Evolutionary conservation across 2,329 filamentous ascomycete species (phyloP).

Genomic region (Alternaria brassicicola): DNA sequence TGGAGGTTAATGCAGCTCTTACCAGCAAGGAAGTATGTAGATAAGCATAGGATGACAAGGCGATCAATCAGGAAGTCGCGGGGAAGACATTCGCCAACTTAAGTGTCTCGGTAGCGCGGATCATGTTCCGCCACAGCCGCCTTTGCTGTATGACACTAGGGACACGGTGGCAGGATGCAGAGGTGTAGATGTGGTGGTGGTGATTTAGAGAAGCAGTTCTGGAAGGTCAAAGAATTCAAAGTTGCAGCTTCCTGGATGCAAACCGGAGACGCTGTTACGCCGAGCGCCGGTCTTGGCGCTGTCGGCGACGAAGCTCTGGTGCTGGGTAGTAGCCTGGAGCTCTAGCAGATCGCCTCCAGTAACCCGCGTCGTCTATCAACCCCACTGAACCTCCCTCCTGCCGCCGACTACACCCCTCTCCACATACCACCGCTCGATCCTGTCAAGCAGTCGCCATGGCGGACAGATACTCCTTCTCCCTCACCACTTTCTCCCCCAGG

Average conservation of each 20-base stretch:
- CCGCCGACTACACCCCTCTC: conserved; percentile 3
- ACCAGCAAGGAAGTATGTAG: conserved; percentile 28
- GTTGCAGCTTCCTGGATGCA: conserved; percentile 7
- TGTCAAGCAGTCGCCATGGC: conserved; percentile 68
- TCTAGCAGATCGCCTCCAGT: conserved; percentile 35
- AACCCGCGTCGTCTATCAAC: conserved; percentile 18
- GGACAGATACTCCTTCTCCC: conserved; percentile 98
- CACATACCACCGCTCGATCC: not conserved
- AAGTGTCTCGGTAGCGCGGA: conserved; percentile 26
- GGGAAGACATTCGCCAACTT: conserved; percentile 29
- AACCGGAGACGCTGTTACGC: conserved; percentile 17
- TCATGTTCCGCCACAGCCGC: conserved; percentile 27
- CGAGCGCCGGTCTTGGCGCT: conserved; percentile 26
- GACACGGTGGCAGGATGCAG: conserved; percentile 39
- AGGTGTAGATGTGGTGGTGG: conserved; percentile 10
- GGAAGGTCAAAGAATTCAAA: conserved; percentile 23
- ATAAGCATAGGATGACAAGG: conserved; percentile 22
- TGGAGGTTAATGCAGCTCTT: conserved; percentile 31
- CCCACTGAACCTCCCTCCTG: conserved; percentile 14
- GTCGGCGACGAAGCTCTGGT: conserved; percentile 23
- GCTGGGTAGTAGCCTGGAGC: conserved; percentile 47
- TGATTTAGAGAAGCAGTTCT: conserved; percentile 22
- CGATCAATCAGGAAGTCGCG: conserved; percentile 28
- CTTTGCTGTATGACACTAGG: conserved; percentile 23
- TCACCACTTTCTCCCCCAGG: conserved; percentile 99